phyloP scores from a whole-genome alignment of 305 asterid genomes.

The Fraxinus sp. region DNA sequence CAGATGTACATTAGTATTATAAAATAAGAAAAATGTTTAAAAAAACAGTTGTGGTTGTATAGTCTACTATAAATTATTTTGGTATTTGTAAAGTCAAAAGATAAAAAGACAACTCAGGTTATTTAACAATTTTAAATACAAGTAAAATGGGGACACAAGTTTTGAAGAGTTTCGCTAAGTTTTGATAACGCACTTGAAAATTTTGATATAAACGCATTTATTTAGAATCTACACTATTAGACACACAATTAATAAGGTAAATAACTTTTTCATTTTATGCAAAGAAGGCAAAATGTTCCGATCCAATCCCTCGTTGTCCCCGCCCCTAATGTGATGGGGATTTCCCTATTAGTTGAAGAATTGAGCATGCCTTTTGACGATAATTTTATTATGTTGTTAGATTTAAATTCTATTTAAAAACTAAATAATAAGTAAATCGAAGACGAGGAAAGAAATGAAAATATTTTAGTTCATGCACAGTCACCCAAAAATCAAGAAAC shows the following conservation, averaged over 20 bases:
- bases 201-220: too few relatives aligned
- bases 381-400: too few relatives aligned
- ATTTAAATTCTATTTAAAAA: too few relatives aligned
- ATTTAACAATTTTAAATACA: neutral
- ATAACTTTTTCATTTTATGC: neutral
- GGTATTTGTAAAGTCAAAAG: neutral
- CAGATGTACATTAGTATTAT: neutral
- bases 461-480: too few relatives aligned
- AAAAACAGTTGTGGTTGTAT: neutral
- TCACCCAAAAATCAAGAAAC: too few relatives aligned
- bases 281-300: neutral
- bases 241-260: neutral
- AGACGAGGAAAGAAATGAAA: too few relatives aligned
- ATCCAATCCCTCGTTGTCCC: neutral
- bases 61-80: too few relatives aligned
- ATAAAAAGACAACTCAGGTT: neutral
- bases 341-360: neutral
- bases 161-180: neutral
- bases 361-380: neutral
- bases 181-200: neutral
- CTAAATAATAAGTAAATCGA: too few relatives aligned
- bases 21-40: too few relatives aligned
- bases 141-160: too few relatives aligned
- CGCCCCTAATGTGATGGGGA: neutral
- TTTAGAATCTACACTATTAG: neutral